Evolutionary conservation across 257 asterid genomes (phyloP).

Genomic region (Nicotiana attenuata): DNA sequence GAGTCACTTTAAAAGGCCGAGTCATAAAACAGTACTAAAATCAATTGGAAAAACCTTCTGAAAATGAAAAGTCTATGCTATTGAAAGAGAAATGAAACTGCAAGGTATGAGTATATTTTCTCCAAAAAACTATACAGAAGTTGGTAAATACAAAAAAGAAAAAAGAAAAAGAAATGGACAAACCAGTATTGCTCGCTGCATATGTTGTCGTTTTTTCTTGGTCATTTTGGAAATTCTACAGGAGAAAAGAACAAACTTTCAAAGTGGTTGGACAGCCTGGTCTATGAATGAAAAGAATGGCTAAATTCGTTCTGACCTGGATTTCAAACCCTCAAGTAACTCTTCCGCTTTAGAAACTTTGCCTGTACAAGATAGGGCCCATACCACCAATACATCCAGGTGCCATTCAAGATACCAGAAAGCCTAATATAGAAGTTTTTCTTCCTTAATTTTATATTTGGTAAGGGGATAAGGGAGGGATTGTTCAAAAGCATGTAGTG

Average conservation of each 20-base stretch:
- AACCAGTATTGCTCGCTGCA: constrained; percentile 63
- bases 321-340: constrained; percentile 57
- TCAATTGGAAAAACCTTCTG: not conserved
- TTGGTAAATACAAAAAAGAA: not conserved
- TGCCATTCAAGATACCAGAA: constrained; percentile 93
- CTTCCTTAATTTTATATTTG: not conserved
- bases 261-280: not conserved
- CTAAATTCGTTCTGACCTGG: constrained; percentile 39
- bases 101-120: not conserved
- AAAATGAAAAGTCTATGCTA: not conserved
- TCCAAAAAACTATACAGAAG: not conserved
- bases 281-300: not conserved
- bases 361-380: constrained; percentile 62
- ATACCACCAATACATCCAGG: constrained; percentile 72
- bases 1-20: not conserved
- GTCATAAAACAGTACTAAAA: not conserved
- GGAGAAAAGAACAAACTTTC: constrained; percentile 1
- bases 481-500: not conserved
- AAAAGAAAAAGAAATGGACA: constrained; percentile 20
- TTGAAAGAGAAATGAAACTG: not conserved
- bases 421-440: constrained; percentile 31
- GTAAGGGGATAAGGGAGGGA: not conserved
- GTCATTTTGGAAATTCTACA: constrained; percentile 61
- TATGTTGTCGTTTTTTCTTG: constrained; percentile 58
- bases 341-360: constrained; percentile 59